Evolutionary conservation across 768 basidiomycete species (phyloP).

Genomic region (Leccinum boreale): DNA sequence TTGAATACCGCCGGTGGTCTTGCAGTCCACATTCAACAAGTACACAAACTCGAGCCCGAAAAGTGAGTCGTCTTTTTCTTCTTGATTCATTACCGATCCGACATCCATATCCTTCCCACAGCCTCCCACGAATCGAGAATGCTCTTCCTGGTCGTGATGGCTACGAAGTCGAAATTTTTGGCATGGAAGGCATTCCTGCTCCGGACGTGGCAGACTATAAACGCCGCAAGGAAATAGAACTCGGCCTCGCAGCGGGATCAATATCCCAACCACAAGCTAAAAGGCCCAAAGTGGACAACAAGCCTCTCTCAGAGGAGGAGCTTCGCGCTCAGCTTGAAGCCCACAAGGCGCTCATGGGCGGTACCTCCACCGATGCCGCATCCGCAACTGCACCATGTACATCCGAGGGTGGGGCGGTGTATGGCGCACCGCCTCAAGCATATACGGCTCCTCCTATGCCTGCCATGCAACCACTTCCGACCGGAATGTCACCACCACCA

Average conservation of each 20-base stretch:
- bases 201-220: constrained; percentile 96
- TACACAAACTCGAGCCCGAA: constrained; percentile 98
- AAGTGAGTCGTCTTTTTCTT: constrained; percentile 30
- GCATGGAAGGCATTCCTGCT: constrained; percentile 97
- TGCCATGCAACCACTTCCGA: constrained; percentile 22
- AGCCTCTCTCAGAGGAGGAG: constrained; percentile 76
- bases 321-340: constrained; percentile 81
- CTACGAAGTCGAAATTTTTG: constrained; percentile 98
- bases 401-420: constrained; percentile 50
- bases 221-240: constrained; percentile 90
- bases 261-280: constrained; percentile 81
- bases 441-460: constrained; percentile 49
- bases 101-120: constrained; percentile 24
- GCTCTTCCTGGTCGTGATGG: constrained; percentile 95
- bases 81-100: constrained; percentile 3
- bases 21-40: constrained; percentile 97
- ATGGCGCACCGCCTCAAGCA: constrained; percentile 70
- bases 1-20: constrained; percentile 97
- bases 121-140: constrained; percentile 89
- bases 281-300: constrained; percentile 77
- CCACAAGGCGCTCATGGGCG: constrained; percentile 91
- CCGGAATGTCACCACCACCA: constrained; percentile 36
- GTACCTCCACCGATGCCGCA: constrained; percentile 34
- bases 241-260: constrained; percentile 78
- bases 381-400: constrained; percentile 35